phyloP scores from a whole-genome alignment of 139 green algal species.

The Diplosphaera chodatii region DNA sequence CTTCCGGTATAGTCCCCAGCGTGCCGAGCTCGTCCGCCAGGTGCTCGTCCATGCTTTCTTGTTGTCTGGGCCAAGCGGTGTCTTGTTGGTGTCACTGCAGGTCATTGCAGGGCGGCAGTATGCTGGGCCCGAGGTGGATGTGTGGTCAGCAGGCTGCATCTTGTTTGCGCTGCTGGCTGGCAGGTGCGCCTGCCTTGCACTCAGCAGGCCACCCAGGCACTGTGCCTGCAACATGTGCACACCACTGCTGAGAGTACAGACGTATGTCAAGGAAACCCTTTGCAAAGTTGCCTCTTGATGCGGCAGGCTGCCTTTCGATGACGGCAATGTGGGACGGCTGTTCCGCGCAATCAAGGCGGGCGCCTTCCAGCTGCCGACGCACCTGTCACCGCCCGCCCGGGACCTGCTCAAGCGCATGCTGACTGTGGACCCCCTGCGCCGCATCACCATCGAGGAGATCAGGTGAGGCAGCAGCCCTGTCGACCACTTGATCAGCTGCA shows the following conservation, averaged over 20 bases:
- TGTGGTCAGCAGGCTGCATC: background rate
- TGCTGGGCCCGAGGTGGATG: background rate
- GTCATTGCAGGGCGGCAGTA: background rate
- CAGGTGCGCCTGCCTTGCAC: too few species aligned
- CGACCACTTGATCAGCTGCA: too few species aligned
- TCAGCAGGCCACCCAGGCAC: too few species aligned
- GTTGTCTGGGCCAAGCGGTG: too few species aligned
- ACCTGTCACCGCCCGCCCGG: background rate
- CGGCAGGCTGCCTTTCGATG: background rate
- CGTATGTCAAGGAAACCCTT: too few species aligned
- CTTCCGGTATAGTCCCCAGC: too few species aligned
- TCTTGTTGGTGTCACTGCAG: too few species aligned
- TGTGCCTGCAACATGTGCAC: background rate
- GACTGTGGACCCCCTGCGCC: background rate
- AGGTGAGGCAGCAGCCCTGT: too few species aligned
- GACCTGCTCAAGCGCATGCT: background rate
- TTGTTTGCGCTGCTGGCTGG: background rate
- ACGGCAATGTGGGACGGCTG: background rate
- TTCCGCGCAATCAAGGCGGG: background rate
- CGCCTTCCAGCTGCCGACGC: background rate
- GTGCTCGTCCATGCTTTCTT: too few species aligned
- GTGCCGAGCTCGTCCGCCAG: too few species aligned
- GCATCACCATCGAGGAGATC: background rate
- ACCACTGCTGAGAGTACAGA: too few species aligned
- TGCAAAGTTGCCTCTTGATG: too few species aligned